A percentile compares a stretch with the other conserved stretches of the same genome.
These are phyloP conservation scores for Amanita rimosa DNA, from an alignment of 768 basidiomycete genomes.

Conservation along the genomic window DNA sequence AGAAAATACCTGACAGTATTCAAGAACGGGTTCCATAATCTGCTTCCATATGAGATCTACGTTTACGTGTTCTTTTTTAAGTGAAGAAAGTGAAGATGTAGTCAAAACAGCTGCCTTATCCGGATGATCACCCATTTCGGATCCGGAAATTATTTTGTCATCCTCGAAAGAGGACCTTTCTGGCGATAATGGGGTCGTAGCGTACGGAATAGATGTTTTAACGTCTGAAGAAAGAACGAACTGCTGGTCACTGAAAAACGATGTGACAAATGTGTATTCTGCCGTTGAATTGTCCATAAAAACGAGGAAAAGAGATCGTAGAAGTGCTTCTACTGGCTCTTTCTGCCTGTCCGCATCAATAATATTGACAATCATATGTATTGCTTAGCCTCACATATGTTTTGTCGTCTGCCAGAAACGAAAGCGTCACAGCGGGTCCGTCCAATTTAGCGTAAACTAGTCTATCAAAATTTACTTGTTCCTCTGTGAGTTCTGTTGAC, in stretches of 20 bases:
- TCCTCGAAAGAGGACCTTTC: slow-evolving; percentile 29
- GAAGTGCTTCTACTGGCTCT: slow-evolving; percentile 73
- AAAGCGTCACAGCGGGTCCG: slow-evolving; percentile 69
- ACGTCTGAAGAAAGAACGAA: slow-evolving; percentile 22
- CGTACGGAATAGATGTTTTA: slow-evolving; percentile 24
- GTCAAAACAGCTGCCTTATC: slow-evolving; percentile 20
- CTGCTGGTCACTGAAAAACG: slow-evolving; percentile 58
- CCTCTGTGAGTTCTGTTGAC: slow-evolving; percentile 28
- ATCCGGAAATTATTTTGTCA: slow-evolving; percentile 30
- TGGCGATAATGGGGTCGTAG: slow-evolving; percentile 30
- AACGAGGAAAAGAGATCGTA: slow-evolving; percentile 80
- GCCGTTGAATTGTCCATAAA: slow-evolving; percentile 92
- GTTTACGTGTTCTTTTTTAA: slow-evolving; percentile 48
- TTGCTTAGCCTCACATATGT: slow-evolving; percentile 48
- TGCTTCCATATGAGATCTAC: slow-evolving; percentile 79
- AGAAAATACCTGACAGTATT: slow-evolving; percentile 62
- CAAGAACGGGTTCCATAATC: slow-evolving; percentile 83
- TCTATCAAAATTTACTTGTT: slow-evolving; percentile 39
- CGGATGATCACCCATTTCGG: slow-evolving; percentile 36
- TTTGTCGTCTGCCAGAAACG: slow-evolving; percentile 87
- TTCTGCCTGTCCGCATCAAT: slow-evolving; percentile 29
- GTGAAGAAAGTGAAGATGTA: slow-evolving; percentile 9
- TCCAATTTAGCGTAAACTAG: slow-evolving; percentile 63
- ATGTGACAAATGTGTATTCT: slow-evolving; percentile 79
- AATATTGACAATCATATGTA: neutral